Evolutionary conservation across 2,329 filamentous ascomycete genomes (phyloP).

Genomic region (Coniochaeta sp.): DNA sequence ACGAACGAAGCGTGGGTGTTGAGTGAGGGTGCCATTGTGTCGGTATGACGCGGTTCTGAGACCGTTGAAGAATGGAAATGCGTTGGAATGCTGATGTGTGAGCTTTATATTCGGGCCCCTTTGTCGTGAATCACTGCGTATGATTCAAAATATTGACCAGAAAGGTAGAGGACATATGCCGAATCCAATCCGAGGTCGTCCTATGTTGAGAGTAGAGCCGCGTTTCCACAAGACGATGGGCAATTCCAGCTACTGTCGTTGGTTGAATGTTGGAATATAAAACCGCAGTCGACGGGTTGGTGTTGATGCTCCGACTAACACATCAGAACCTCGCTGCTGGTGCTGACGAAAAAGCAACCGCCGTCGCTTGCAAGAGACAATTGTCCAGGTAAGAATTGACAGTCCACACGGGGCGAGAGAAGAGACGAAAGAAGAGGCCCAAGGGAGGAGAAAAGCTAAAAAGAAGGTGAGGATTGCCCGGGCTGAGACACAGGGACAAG

Average conservation of each 20-base stretch:
- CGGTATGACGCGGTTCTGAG: not conserved
- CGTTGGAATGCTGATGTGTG: not conserved
- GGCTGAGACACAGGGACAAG: not conserved
- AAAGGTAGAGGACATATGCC: not conserved
- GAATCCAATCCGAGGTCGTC: not conserved
- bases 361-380: not conserved
- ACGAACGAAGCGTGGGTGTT: slow-evolving; percentile 68
- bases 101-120: not conserved
- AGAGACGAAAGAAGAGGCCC: not conserved
- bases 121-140: not conserved
- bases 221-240: not conserved
- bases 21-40: slow-evolving; percentile 64
- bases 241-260: not conserved
- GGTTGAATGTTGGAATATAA: not conserved
- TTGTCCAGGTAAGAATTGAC: not conserved
- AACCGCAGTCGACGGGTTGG: not conserved
- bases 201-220: not conserved
- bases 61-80: not conserved
- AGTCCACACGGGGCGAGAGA: not conserved
- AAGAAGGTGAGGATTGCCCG: not conserved
- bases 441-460: not conserved
- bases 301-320: not conserved
- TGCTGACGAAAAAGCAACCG: not conserved
- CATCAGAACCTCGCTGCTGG: not conserved
- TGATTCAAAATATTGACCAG: not conserved